Base-by-base conservation (phyloP, 78 protist genomes). In the Dictyostelium firmibasis region DNA sequence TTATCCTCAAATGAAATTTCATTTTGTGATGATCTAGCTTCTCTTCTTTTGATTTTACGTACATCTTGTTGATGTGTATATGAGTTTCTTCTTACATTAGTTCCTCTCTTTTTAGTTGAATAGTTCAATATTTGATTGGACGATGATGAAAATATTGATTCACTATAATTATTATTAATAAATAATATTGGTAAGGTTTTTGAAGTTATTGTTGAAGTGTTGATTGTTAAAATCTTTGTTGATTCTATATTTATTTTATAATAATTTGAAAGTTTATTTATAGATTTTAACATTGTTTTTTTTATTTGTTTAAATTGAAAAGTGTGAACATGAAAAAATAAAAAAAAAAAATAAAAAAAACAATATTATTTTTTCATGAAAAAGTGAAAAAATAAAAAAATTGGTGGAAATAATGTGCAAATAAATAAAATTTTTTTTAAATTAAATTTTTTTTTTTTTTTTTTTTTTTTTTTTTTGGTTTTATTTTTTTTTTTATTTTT, bases 11-110 rank as follows among this genome's bases (percentile, higher is more conserved):
- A 50, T 50, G n/a, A 50, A 50, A 50, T 50, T 50, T 50, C 62
- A 50, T 50, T 50, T 13, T 4, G 1, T 50, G 9, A 16, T 13
- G 64, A 53, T 62, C 47, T 86, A 16, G 9, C 33, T 72, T 86
- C 93, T 86, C 85, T 86, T 38, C 67, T 77, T 11, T 86, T 86
- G 13, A 27, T 7, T 29, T 41, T 23, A 13, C 50, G 36, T 11
- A 60, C 57, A 77, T 86, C 93, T 77, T 77, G 84, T 62, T 78
- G 18, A 38, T 77, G 84, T 86, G 84, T 47, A 62, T 62, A 86
- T 50, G 93, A 86, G n/a, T 60, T 64, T 77, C 93, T 75, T 78
- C 67, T 86, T 44, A 70, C 0, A 13, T 18, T 23, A 3, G 79
- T 6, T 33, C 36, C 41, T 29, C 78, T 31, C 7, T 33, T 20